Base-by-base conservation (phyloP, 1,139 yeast species). In the Yamadazyma diospyri region DNA sequence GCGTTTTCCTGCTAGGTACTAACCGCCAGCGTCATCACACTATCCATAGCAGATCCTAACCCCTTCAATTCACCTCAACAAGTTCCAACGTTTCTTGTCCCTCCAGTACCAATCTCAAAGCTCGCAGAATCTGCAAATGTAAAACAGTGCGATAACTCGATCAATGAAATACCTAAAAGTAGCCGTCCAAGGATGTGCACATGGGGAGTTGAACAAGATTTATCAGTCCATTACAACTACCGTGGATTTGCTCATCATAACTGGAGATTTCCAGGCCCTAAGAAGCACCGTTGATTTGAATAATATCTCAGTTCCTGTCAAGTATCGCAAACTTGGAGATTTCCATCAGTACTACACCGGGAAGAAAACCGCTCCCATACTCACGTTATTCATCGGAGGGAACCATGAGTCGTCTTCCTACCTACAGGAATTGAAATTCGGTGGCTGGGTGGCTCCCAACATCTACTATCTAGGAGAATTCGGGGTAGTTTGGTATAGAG, bases 361-460 rank as follows among this genome's bases (percentile, higher is more conserved):
- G 1, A 43, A 45, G 11, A 61, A 59, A 31, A 55, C 37, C 20
- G 96, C 97, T 0, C 95, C 97, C 0, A 69, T 82, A 2, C 57
- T 78, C 27, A 92, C 98, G 0, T 47, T 92, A 0, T 82, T 92
- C 45, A 76, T 94, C 29, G 98, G 98, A 3, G 99, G 99, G 0
- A 92, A 92, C 57, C 99, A 92, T 50, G 99, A 92, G 52, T 79
- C 94, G 6, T 83, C 94, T 37, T 76, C 80, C 40, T 86, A 84
- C 53, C 51, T 92, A 43, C 70, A 76, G 45, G 89, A 85, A 46
- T 59, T 89, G 39, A 77, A 76, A 41, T 76, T 72, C 51, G 99
- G 99, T 8, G 99, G 99, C 0, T 94, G 94, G 88, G 92, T 85
- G 1, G 95, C 95, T 1, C 87, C 87, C 1, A 81, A 83, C 44